phyloP scores from a whole-genome alignment of 2,329 filamentous ascomycete genomes.

The Sordariomycetes sp. region DNA sequence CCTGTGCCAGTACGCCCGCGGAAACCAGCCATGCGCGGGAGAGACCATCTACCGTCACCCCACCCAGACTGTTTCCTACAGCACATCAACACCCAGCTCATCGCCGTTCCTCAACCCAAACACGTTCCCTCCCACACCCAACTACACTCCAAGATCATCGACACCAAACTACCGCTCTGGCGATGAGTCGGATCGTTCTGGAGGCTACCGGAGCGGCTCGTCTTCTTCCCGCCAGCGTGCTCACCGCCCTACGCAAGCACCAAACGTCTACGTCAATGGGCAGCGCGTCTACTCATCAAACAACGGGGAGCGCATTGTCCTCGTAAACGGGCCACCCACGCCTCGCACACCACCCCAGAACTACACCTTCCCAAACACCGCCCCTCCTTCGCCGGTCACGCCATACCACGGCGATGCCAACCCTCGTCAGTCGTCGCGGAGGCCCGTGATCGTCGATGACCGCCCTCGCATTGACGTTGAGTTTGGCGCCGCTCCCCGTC shows the following conservation, averaged over 20 bases:
- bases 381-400: conserved; percentile 26
- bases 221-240: conserved; percentile 14
- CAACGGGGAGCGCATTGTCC: conserved; percentile 31
- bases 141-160: conserved; percentile 19
- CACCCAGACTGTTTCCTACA: conserved; percentile 22
- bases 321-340: conserved; percentile 34
- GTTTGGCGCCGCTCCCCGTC: conserved; percentile 19
- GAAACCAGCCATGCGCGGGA: conserved; percentile 30
- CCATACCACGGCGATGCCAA: conserved; percentile 11
- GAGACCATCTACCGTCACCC: conserved; percentile 31
- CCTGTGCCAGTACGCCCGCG: conserved; percentile 28
- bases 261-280: conserved; percentile 26
- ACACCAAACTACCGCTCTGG: conserved; percentile 24
- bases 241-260: conserved; percentile 10
- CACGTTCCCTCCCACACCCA: conserved; percentile 32
- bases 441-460: conserved; percentile 29
- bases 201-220: conserved; percentile 15
- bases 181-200: conserved; percentile 26
- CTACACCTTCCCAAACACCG: conserved; percentile 27
- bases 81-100: conserved; percentile 11
- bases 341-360: conserved; percentile 36
- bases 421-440: conserved; percentile 12
- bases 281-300: conserved; percentile 20
- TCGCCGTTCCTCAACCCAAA: conserved; percentile 14
- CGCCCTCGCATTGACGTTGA: conserved; percentile 11